Evolutionary conservation across 2,329 filamentous ascomycete genomes (phyloP), one percentile per base, ranked within the genome.

Genomic region (Arthrobotrys megalospora): DNA sequence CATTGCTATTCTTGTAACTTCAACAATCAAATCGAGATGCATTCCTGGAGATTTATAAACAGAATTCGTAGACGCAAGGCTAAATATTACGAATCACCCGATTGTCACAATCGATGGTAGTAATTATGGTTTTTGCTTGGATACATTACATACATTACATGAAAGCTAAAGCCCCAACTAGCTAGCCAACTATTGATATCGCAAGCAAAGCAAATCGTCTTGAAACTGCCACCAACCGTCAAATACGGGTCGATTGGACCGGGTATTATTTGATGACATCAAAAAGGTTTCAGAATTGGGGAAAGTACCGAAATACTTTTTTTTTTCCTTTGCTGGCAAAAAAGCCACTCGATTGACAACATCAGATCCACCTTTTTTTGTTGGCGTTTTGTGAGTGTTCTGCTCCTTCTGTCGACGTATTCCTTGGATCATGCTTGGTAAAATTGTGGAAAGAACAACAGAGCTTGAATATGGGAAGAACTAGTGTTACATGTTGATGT

Each of bases 401-500:
- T 11, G 10, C 16, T 52, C 24, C 36, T 12, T 43, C 53, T n/a
- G 28, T 58, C 0, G n/a, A 41, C n/a, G 12, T 2, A 11, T 24
- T 58, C 19, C n/a, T 43, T 60, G 36, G 28, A 28, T 60, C 11
- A 2, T 38, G 14, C 12, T 48, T 21, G 14, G 11, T 48, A 8
- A 53, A 65, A 50, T 3, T 11, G 41, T 52, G 24, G 1, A 12
- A 43, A 36, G 21, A 41, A 41, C 34, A n/a, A 53, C 16, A 67
- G 19, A 21, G 50, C 16, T 52, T 14, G 34, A 48, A 48, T 41
- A 63, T 12, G 60, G 43, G 19, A 55, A 63, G 28, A 38, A 58
- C 36, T 60, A 72, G 24, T 78, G 55, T 78, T 78, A 78, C 75
- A 78, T 55, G 62, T 78, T 36, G 41, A 36, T 78, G 62, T 78